Evolutionary conservation across 352 stramenopile species (phyloP).

Genomic region (Pythium phragmitis): DNA sequence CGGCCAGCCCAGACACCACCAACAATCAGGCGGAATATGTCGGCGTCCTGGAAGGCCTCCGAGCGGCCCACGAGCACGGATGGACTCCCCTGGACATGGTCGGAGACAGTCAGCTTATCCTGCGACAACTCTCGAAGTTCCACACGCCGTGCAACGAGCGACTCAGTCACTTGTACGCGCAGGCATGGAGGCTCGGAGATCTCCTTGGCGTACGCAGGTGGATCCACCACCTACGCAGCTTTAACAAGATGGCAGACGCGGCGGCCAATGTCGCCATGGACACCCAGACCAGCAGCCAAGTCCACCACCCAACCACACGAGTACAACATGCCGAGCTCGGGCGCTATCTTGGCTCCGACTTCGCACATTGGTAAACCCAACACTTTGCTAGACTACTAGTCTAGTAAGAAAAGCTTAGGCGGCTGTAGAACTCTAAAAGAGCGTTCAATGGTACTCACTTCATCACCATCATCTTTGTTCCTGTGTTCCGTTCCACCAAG

Average conservation of each 20-base stretch:
- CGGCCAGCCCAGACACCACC: not conserved
- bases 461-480: too few species aligned
- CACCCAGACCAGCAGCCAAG: not conserved
- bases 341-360: not conserved
- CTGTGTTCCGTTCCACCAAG: too few species aligned
- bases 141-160: not conserved
- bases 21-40: conserved; percentile 15
- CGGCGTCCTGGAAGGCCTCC: conserved; percentile 2
- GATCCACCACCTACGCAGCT: not conserved
- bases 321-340: not conserved
- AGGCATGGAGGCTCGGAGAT: not conserved
- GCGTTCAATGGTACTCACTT: too few species aligned
- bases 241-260: conserved; percentile 4
- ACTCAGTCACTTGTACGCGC: not conserved
- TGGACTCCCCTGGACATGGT: conserved; percentile 2
- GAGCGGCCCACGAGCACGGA: not conserved
- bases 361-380: not conserved
- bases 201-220: not conserved
- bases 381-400: too few species aligned
- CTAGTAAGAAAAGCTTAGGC: too few species aligned
- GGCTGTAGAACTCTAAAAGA: too few species aligned
- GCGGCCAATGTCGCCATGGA: conserved; percentile 4
- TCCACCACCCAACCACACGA: not conserved
- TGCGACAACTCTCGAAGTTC: not conserved
- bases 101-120: not conserved